Base-by-base conservation (phyloP, 805 yeast species). In the Ascoidea tarda region DNA sequence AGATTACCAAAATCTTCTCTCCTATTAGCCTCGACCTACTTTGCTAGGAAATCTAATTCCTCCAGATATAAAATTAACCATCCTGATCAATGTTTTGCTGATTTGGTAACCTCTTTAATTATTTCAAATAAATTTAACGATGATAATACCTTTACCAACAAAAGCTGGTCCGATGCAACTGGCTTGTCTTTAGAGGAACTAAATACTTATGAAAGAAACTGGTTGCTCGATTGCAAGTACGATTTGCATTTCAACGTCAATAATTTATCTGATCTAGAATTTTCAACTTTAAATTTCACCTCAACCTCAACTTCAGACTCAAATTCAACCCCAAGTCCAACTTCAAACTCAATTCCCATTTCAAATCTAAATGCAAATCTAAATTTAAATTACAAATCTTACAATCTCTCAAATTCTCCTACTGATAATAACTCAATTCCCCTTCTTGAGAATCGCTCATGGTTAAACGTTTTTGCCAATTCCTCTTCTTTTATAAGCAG, bases 81-180 rank as follows among this genome's bases (percentile, higher is more conserved):
- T 21, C 60, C 58, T 16, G 64, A 64, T 45, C 69, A 70, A 52
- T 70, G 76, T 54, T 62, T 86, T 75, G 69, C 74, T 69, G 63
- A 75, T 71, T 64, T 88, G 47, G 80, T 83, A 47, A 73, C 84
- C 21, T 76, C 95, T 2, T 73, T 91, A 48, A 78, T 91, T 45
- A 71, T 91, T 56, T 95, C 96, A 49, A 91, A 91, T 71, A 91
- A 91, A 69, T 87, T 88, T 66, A 88, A 90, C 64, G 98, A 91
- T 68, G 99, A 91, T 70, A 89, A 91, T 69, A 91, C 97, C 33
- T 91, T 91, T 64, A 88, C 96, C 55, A 91, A 91, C 69, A 82
- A 81, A 62, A 87, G 96, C 6, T 91, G 99, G 99, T 78, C 88
- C 47, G 89, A 88, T 56, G 98, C 97, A n/a, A 86, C 96, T 5